Evolutionary conservation across 352 stramenopile genomes (phyloP).

Genomic region (Globisporangium nunn): DNA sequence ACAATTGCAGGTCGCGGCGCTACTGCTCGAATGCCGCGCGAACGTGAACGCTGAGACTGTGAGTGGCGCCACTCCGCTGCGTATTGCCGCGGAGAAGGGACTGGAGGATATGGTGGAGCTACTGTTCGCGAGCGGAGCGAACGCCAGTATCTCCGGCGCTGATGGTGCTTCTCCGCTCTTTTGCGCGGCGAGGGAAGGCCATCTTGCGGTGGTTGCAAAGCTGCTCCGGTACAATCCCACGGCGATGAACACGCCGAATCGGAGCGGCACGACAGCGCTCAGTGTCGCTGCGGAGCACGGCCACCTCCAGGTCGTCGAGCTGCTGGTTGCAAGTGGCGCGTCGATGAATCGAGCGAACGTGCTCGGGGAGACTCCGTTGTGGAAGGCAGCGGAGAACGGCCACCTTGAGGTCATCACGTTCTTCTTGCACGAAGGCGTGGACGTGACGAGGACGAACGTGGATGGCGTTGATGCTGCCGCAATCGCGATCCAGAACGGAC

Average conservation of each 20-base stretch:
- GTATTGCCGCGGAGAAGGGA: constrained; percentile 5
- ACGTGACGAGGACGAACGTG: background rate
- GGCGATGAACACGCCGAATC: constrained; percentile 4
- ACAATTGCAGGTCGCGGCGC: constrained; percentile 1
- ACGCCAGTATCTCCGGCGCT: background rate
- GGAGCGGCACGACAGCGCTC: constrained; percentile 4
- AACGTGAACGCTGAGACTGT: constrained; percentile 2
- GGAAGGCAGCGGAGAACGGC: constrained; percentile 8
- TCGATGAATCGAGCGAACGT: constrained; percentile 1
- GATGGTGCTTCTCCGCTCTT: constrained; percentile 6
- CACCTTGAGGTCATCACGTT: constrained; percentile 3
- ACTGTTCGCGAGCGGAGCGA: constrained; percentile 4
- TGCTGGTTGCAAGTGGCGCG: constrained; percentile 4
- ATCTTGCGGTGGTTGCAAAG: background rate
- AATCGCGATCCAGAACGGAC: background rate
- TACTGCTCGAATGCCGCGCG: constrained; percentile 5
- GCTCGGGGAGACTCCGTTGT: constrained; percentile 5
- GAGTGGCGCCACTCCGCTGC: constrained; percentile 3
- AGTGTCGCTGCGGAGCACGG: constrained; percentile 6
- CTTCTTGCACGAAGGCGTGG: background rate
- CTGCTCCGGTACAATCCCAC: background rate
- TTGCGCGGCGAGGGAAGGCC: constrained; percentile 2
- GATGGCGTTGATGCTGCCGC: background rate
- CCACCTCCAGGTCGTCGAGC: background rate
- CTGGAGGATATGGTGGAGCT: constrained; percentile 1